Conservation (phyloP, 805 yeast genomes). For the Candida andamanensis region DNA sequence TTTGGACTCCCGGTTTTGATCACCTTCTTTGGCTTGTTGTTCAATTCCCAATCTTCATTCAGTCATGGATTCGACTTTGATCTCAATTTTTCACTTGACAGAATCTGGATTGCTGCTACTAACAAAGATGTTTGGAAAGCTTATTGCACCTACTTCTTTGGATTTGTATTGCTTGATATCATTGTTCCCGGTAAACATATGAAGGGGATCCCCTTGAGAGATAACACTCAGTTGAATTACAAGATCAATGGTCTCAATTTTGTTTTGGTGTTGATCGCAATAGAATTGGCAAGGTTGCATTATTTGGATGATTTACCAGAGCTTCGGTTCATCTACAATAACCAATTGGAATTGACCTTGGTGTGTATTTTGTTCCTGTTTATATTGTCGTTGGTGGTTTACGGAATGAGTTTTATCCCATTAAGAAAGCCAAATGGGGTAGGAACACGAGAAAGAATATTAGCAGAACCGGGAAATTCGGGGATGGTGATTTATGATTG, state of each 20-base stretch:
- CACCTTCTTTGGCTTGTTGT: slow-evolving; percentile 51
- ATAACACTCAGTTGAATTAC: slow-evolving; percentile 65
- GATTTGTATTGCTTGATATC: slow-evolving; percentile 57
- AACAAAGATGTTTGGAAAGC: slow-evolving; percentile 48
- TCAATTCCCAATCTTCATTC: slow-evolving; percentile 35
- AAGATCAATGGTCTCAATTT: slow-evolving; percentile 76
- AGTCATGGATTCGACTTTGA: slow-evolving; percentile 21
- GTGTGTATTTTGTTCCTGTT: slow-evolving; percentile 63
- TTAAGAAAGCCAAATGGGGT: slow-evolving; percentile 44
- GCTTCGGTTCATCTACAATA: slow-evolving; percentile 65
- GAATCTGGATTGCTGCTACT: slow-evolving; percentile 2
- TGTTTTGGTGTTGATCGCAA: slow-evolving; percentile 30
- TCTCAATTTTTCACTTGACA: slow-evolving; percentile 27
- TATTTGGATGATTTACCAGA: slow-evolving; percentile 56
- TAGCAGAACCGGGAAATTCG: slow-evolving; percentile 85
- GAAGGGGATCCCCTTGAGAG: slow-evolving; percentile 69
- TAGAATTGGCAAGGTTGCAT: slow-evolving; percentile 51
- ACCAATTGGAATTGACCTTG: slow-evolving; percentile 60
- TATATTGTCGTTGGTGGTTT: slow-evolving; percentile 58
- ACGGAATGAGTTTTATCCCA: slow-evolving; percentile 63
- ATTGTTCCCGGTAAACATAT: slow-evolving; percentile 53
- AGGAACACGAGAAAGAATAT: slow-evolving; percentile 59
- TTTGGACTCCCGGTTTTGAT: slow-evolving; percentile 63
- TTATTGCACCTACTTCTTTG: slow-evolving; percentile 69
- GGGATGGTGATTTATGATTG: slow-evolving; percentile 76